Evolutionary conservation across 805 yeast genomes (phyloP).

Genomic region (Yamadazyma sp.): DNA sequence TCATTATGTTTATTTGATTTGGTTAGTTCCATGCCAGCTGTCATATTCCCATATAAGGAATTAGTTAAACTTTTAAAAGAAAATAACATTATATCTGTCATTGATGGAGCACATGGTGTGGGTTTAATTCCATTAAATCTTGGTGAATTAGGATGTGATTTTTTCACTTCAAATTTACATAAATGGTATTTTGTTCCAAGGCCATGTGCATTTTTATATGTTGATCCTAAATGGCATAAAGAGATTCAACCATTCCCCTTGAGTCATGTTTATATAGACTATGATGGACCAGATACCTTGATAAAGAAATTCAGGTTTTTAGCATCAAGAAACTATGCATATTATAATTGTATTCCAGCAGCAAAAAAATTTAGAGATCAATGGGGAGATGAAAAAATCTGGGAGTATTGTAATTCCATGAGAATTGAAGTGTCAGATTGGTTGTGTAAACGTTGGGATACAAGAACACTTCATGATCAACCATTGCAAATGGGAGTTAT

Average conservation of each 20-base stretch:
- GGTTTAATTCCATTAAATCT: conserved; percentile 52
- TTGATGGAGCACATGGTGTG: conserved; percentile 73
- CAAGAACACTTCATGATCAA: conserved; percentile 2
- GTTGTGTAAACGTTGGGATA: conserved; percentile 10
- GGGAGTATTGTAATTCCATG: conserved; percentile 44
- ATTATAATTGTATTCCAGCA: conserved; percentile 37
- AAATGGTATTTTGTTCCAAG: conserved; percentile 66
- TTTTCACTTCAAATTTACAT: conserved; percentile 60
- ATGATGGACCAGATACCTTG: conserved; percentile 23
- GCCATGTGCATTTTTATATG: conserved; percentile 59
- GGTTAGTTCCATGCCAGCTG: conserved; percentile 64
- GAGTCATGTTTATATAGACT: conserved; percentile 44
- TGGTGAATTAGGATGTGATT: conserved; percentile 50
- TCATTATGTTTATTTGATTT: conserved; percentile 53
- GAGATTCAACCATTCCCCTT: conserved; percentile 56
- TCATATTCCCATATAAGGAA: conserved; percentile 51
- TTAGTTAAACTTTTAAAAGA: conserved; percentile 45
- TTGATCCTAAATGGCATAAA: conserved; percentile 47
- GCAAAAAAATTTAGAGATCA: conserved; percentile 55
- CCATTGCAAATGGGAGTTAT: conserved; percentile 9
- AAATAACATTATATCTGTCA: conserved; percentile 48
- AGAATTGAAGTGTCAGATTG: conserved; percentile 31
- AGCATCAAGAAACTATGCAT: conserved; percentile 51
- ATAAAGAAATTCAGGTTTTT: conserved; percentile 46
- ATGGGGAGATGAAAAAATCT: conserved; percentile 55